These are phyloP conservation scores for Corylus avellana DNA, from an alignment of 306 rosid genomes.

Conservation along the genomic window DNA sequence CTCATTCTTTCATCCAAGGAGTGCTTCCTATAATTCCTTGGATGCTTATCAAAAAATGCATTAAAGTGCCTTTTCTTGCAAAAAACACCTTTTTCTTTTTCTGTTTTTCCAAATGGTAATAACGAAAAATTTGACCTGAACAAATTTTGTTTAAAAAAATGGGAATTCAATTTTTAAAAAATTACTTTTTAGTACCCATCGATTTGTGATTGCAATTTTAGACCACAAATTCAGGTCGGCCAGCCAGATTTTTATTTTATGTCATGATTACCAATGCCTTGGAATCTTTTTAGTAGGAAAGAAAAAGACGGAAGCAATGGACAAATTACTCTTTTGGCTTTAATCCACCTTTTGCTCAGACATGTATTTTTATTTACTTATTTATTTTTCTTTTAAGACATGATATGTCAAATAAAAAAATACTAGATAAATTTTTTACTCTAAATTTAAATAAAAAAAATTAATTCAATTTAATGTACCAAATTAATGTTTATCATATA, in stretches of 20 bases:
- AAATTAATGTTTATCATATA: too few species aligned
- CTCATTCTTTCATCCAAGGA: too few species aligned
- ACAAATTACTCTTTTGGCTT: constrained; percentile 1
- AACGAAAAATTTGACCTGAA: neutral
- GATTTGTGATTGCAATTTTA: neutral
- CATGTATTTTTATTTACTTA: neutral
- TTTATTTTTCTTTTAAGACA: too few species aligned
- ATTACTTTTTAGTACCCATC: neutral
- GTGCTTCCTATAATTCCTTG: too few species aligned
- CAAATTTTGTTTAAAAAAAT: neutral
- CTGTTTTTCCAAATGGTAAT: neutral
- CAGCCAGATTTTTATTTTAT: neutral
- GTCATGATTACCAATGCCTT: neutral
- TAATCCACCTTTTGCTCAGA: neutral
- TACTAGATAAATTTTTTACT: too few species aligned
- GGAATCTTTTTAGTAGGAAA: constrained; percentile 2
- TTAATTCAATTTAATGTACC: too few species aligned
- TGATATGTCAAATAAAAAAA: too few species aligned
- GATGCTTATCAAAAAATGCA: neutral
- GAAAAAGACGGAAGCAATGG: constrained; percentile 10
- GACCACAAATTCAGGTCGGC: constrained; percentile 11
- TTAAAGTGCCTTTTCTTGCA: neutral
- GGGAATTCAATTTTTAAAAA: neutral
- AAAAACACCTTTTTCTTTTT: neutral
- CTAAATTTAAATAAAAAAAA: too few species aligned